Conservation (phyloP, 805 yeast genomes). For the Saitoella complicata region DNA sequence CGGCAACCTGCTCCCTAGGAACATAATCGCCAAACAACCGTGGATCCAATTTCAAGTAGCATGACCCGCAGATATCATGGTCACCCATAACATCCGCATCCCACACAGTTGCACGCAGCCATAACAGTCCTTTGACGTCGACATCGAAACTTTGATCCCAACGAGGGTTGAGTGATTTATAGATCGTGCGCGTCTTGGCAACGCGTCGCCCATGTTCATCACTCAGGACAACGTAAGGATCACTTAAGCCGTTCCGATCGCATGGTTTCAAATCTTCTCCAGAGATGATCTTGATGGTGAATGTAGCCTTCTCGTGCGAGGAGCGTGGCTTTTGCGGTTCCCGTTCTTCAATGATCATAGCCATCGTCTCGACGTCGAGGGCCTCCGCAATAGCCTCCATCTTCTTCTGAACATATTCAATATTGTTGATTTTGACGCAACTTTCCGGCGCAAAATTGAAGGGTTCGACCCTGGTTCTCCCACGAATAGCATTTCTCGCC, state of each 20-base stretch:
- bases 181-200: conserved; percentile 53
- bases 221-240: conserved; percentile 43
- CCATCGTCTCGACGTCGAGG: conserved; percentile 42
- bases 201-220: conserved; percentile 40
- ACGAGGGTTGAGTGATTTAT: conserved; percentile 47
- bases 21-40: conserved; percentile 48
- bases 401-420: conserved; percentile 29
- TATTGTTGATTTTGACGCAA: conserved; percentile 62
- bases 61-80: conserved; percentile 47
- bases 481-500: conserved; percentile 23
- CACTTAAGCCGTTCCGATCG: conserved; percentile 31
- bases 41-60: conserved; percentile 45
- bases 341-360: conserved; percentile 24
- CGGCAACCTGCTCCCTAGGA: conserved; percentile 39
- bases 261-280: conserved; percentile 45
- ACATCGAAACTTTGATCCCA: conserved; percentile 82
- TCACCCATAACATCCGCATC: conserved; percentile 38
- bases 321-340: conserved; percentile 4
- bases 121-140: conserved; percentile 27
- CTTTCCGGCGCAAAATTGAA: conserved; percentile 22
- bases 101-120: conserved; percentile 53
- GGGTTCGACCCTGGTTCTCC: conserved; percentile 15
- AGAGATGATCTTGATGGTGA: conserved; percentile 43
- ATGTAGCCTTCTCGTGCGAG: conserved; percentile 18
- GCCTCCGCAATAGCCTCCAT: conserved; percentile 34